Evolutionary conservation across 257 asterid genomes (phyloP), one percentile per base, ranked within the genome.

Genomic region (Rubia yunnanensis): DNA sequence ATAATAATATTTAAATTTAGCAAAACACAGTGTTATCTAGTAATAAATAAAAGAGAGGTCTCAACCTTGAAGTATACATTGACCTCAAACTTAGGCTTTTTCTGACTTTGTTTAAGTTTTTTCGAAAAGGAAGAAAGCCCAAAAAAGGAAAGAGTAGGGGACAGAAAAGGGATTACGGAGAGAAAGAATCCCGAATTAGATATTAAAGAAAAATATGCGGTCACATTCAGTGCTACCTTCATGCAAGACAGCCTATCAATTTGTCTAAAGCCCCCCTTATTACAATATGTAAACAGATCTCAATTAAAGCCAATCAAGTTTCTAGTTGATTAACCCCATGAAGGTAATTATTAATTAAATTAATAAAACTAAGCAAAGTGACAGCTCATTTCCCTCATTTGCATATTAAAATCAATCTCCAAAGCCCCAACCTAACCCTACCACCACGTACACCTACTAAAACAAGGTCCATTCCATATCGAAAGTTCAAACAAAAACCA

Each of bases 201-300:
- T 77, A 68, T 70, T 60, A 49, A 58, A 10, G 4, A 56, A 2
- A 58, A 30, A 71, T 53, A 38, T 70, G 62, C 48, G 68, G 82
- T 82, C 90, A 77, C 83, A 72, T 67, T 73, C 86, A 74, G 62
- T 76, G 83, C 61, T 77, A 77, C 80, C 80, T 74, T 79, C 86
- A 76, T 79, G 88, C 85, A 78, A 78, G 82, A 79, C 82, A 83
- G 65, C 83, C 84, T 77, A 78, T 81, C 81, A 72, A 75, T 77
- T 76, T 79, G 79, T 79, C 85, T 63, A 80, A 78, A 74, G 73
- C 71, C 52, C 72, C 57, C 62, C 67, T 57, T 56, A 68, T 41
- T 61, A 67, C 69, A 64, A 59, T 59, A 30, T 30, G 26, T 41
- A 60, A 55, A 31, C 44, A 56, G 61, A 39, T 6, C 71, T 78